Evolutionary conservation across 371 early-diverging fungal genomes (phyloP).

Genomic region (Mortierella sp.): DNA sequence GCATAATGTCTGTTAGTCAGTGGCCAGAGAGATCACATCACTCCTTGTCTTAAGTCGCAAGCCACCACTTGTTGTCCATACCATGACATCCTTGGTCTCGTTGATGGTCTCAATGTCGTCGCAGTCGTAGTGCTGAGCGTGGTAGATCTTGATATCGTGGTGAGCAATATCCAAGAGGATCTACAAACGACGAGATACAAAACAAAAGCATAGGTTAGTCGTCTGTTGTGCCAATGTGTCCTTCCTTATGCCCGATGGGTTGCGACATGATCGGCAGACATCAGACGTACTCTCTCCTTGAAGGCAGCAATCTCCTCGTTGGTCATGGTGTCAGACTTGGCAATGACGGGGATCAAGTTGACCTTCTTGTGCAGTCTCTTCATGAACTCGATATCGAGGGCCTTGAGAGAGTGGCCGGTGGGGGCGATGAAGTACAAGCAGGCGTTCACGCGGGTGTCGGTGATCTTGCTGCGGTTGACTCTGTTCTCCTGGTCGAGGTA

Average conservation of each 20-base stretch:
- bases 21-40: not conserved
- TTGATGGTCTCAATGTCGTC: slow-evolving; percentile 95
- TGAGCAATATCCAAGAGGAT: slow-evolving; percentile 94
- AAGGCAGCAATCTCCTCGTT: slow-evolving; percentile 93
- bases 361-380: slow-evolving; percentile 92
- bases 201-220: not conserved
- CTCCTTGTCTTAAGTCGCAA: not conserved
- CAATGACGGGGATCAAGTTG: slow-evolving; percentile 98
- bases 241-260: not conserved
- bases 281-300: slow-evolving; percentile 78
- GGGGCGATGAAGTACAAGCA: slow-evolving; percentile 98
- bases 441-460: slow-evolving; percentile 97
- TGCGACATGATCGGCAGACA: not conserved
- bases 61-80: slow-evolving; percentile 28
- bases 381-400: slow-evolving; percentile 97
- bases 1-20: not conserved
- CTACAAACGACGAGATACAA: slow-evolving; percentile 11
- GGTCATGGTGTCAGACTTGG: slow-evolving; percentile 98
- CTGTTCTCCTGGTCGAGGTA: slow-evolving; percentile 95
- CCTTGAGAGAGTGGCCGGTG: slow-evolving; percentile 94
- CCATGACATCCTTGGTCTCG: slow-evolving; percentile 95
- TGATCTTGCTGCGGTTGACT: slow-evolving; percentile 88
- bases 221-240: not conserved
- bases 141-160: slow-evolving; percentile 95
- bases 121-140: slow-evolving; percentile 90